phyloP scores from a whole-genome alignment of 2,329 filamentous ascomycete species.

The Elsinoe ampelina region DNA sequence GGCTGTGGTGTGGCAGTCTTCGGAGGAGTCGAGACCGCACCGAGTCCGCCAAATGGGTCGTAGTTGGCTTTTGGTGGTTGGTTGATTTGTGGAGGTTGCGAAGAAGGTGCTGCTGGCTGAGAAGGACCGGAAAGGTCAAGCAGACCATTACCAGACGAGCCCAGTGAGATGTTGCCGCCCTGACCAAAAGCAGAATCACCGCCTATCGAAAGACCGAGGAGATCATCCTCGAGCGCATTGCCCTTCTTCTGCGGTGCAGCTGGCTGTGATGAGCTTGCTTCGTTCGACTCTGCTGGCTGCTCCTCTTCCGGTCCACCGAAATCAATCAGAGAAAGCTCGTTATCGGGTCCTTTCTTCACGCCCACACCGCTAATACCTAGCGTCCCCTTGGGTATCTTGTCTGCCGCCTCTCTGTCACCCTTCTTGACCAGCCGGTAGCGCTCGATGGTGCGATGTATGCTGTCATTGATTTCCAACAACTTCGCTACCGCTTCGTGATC shows the following conservation, averaged over 20 bases:
- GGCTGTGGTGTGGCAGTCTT: constrained; percentile 42
- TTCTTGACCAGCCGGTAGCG: constrained; percentile 94
- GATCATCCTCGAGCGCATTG: constrained; percentile 74
- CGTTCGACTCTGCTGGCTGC: constrained; percentile 24
- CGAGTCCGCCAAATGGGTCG: constrained; percentile 48
- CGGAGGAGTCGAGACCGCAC: constrained; percentile 35
- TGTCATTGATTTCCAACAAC: constrained; percentile 94
- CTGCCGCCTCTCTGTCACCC: constrained; percentile 76
- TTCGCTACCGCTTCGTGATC: constrained; percentile 94
- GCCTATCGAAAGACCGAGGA: constrained; percentile 77
- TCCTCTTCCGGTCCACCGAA: constrained; percentile 62
- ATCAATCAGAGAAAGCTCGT: constrained; percentile 89
- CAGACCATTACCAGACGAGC: constrained; percentile 33
- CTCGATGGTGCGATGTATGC: constrained; percentile 93
- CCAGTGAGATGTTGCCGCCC: constrained; percentile 74
- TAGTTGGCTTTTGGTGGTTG: constrained; percentile 42
- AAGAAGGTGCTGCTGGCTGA: constrained; percentile 24
- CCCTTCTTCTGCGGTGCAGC: constrained; percentile 40
- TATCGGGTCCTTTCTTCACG: constrained; percentile 55
- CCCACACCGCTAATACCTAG: constrained; percentile 56
- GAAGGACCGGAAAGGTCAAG: constrained; percentile 12
- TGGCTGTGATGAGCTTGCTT: constrained; percentile 28
- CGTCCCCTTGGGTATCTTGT: constrained; percentile 74
- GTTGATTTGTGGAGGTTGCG: constrained; percentile 27
- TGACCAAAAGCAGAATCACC: constrained; percentile 61